Percentiles rank a stretch among this genome's conserved stretches.
Evolutionary conservation across 1,139 yeast genomes (phyloP).

Genomic region (Candida neerlandica): DNA sequence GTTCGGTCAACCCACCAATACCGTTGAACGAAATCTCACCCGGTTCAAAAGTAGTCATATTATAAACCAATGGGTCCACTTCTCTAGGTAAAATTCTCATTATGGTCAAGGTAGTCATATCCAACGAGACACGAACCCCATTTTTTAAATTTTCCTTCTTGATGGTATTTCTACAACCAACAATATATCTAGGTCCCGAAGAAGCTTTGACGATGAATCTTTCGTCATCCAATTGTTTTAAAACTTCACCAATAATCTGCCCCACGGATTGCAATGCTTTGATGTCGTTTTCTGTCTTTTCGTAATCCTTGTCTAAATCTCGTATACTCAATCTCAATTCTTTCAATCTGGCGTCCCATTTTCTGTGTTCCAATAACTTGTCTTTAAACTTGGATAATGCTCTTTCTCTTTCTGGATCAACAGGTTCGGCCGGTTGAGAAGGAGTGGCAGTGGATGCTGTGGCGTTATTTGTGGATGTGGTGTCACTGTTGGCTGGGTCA

Average conservation of each 20-base stretch:
- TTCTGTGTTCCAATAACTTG: constrained; percentile 88
- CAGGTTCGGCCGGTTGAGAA: constrained; percentile 49
- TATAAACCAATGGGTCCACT: constrained; percentile 97
- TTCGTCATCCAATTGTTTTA: constrained; percentile 94
- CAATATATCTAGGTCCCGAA: constrained; percentile 96
- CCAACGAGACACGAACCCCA: constrained; percentile 95
- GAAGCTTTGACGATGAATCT: constrained; percentile 96
- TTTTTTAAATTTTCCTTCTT: constrained; percentile 81
- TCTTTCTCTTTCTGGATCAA: constrained; percentile 75
- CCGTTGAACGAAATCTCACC: constrained; percentile 95
- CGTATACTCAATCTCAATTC: constrained; percentile 82
- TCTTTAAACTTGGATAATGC: constrained; percentile 82
- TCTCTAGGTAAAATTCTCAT: constrained; percentile 98
- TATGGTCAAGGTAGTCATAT: constrained; percentile 96
- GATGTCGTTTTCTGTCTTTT: constrained; percentile 94
- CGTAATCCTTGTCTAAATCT: constrained; percentile 80
- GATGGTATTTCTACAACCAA: constrained; percentile 94
- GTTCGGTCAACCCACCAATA: constrained; percentile 96
- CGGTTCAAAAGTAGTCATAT: constrained; percentile 97
- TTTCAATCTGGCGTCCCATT: constrained; percentile 91
- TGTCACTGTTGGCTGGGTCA: constrained; percentile 29
- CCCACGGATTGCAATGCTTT: constrained; percentile 98
- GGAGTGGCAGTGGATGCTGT: constrained; percentile 17
- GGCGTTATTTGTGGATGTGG: constrained; percentile 4
- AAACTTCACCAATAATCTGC: constrained; percentile 95